A percentile compares a stretch with the other conserved stretches of the same genome.
These are phyloP conservation scores for Podospora didyma DNA, from an alignment of 495 filamentous ascomycete genomes.

Conservation along the genomic window DNA sequence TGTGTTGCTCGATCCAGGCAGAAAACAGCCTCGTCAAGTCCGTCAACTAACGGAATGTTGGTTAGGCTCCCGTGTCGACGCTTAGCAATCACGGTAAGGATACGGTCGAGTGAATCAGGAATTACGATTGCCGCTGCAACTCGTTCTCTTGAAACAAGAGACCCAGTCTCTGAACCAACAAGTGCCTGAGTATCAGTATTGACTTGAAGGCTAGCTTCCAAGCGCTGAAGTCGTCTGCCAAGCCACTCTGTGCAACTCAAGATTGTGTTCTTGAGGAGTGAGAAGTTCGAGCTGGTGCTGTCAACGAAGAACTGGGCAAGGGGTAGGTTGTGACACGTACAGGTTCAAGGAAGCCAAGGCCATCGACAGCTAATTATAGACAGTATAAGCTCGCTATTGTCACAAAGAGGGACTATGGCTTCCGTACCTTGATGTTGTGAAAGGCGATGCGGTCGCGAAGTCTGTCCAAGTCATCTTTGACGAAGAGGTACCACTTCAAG, in stretches of 20 bases:
- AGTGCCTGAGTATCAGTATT: neutral
- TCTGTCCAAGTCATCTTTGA: slow-evolving; percentile 13
- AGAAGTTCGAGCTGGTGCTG: neutral
- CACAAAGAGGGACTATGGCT: neutral
- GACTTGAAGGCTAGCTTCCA: neutral
- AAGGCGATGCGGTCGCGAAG: slow-evolving; percentile 16
- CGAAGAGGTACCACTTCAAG: slow-evolving; percentile 12
- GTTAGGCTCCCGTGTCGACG: neutral
- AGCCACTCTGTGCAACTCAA: neutral
- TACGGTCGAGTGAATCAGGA: neutral
- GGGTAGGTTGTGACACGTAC: too few species aligned
- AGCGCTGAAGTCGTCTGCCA: neutral
- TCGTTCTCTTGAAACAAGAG: neutral
- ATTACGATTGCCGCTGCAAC: neutral
- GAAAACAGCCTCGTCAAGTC: slow-evolving; percentile 13
- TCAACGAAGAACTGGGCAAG: too few species aligned
- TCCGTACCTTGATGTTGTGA: slow-evolving; percentile 11
- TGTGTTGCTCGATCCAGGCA: slow-evolving; percentile 17
- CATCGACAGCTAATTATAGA: slow-evolving; percentile 8
- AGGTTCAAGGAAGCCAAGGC: neutral
- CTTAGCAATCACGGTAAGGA: neutral
- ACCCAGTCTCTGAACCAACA: too few species aligned
- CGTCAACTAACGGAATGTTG: slow-evolving; percentile 7
- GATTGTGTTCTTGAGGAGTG: neutral
- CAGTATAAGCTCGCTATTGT: neutral